Evolutionary conservation across 2,329 filamentous ascomycete species (phyloP), one percentile per base, ranked within the genome.

Genomic region (Fusarium sp.): DNA sequence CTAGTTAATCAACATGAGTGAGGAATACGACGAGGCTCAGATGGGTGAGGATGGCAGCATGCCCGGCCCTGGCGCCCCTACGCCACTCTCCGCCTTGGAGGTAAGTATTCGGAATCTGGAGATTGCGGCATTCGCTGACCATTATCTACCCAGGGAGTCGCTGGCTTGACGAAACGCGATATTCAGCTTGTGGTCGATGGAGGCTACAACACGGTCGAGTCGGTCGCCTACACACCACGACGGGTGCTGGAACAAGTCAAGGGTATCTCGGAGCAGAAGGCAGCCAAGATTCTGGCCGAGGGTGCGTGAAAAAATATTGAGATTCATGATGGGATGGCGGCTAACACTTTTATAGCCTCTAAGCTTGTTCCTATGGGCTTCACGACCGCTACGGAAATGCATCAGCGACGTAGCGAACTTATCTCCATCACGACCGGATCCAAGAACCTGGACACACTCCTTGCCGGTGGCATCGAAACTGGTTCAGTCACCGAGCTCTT

Each of bases 291-390:
- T 45, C 87, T 99, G 31, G 91, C 91, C 16, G 97, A 98, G 88
- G 95, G 95, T 96, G 82, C 74, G 84, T 64, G 8, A 22, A 1
- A 8, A 13, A 8, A 8, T 10, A 11, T 13, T 1, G 6, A 35
- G 4, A 18, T 16, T 50, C 2, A 3, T 18, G 5, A 20, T 27
- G 10, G 4, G 16, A 7, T 31, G 5, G 9, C 62, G 16, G 33
- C 70, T 81, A 38, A 81, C 16, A 5, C 2, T n/a, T 45, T 16
- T 2, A 2, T 38, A 97, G 96, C 96, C 31, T 95, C 95, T 1
- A 99, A 98, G 83, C 90, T 98, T 61, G 97, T 99, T 1, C 97
- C 97, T 0, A 98, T 99, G 95, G 97, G 97, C 47, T 99, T 99
- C 82, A 99, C 97, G 2, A 99, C 97, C 0, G 97, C 97, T 5